Evolutionary conservation across 805 yeast species (phyloP), one percentile per base, ranked within the genome.

Genomic region (Soucietia sequanensis): DNA sequence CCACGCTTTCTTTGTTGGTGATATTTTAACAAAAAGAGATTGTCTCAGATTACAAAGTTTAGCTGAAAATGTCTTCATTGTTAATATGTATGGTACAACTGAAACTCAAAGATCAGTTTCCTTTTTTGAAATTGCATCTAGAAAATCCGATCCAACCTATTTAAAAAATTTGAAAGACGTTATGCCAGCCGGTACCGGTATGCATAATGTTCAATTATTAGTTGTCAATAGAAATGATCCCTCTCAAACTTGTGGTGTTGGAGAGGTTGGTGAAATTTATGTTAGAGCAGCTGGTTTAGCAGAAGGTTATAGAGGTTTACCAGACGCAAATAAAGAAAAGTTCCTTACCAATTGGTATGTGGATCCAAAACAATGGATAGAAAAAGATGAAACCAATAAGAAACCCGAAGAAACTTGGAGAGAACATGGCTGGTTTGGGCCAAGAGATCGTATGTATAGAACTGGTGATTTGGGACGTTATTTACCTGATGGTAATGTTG

Each of bases 71-170:
- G 95, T 87, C 35, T 70, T 63, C 56, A 91, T 93, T 54, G 95
- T 93, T 47, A 93, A 93, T 65, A 93, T 93, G 99, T 93, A 93
- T 60, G 99, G 99, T 54, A 93, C 99, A 25, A 93, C 99, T 8
- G 99, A 93, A 63, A 93, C 99, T 11, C 99, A 95, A 70, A 79
- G 99, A 57, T 93, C 99, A 2, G 99, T 93, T 17, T 90, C 98
- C 0, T 93, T 78, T 64, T 95, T 78, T 65, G 95, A 88, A 58
- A 91, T 95, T 42, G 80, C 86, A 27, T 78, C 95, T 19, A 72
- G 87, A 46, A 56, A 72, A 15, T 56, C 72, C 28, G 89, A 90
- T 58, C 74, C 91, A 16, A 65, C 75, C 16, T 90, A 85, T 60
- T 72, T 93, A 56, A 82, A 80, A 54, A 75, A 82, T 32, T 84